Evolutionary conservation across 768 basidiomycete species (phyloP), one percentile per base, ranked within the genome.

Genomic region (Suillus paluster): DNA sequence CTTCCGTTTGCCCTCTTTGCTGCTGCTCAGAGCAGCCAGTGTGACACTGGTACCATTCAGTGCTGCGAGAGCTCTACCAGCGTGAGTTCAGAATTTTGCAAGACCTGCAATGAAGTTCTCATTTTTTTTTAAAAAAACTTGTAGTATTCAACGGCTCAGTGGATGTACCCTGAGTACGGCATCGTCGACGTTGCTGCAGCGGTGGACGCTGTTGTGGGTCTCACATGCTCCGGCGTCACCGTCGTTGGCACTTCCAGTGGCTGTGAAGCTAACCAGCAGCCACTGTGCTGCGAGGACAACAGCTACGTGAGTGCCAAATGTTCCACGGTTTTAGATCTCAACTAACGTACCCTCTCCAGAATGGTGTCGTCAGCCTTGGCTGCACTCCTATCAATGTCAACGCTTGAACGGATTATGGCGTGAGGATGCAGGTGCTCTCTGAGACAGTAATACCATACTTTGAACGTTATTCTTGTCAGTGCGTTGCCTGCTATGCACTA

Each of bases 221-320:
- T 58, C 14, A 17, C 23, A 4, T 58, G 57, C 57, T 48, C 57
- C 25, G 21, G 21, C 39, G 30, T 46, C 23, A 48, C 21, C 8
- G 57, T 23, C 6, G 41, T 58, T n/a, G 57, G 57, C 23, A 33
- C 41, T 46, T 21, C 21, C 7, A 4, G 4, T 14, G 57, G 57
- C 38, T 42, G 57, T 19, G n/a, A 8, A 6, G 21, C 39, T 6
- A 58, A 58, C 57, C 57, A 58, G 33, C 42, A 58, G 23, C 57
- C 57, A 9, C 38, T 58, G 11, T 58, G 57, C 57, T 58, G 57
- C 39, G 25, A 38, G 27, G 38, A 58, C 57, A 58, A 58, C 41
- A 6, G 4, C 21, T 58, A 41, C 42, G 57, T 58, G 11, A 58
- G 57, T 30, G 21, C 15, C 11, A 21, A 0, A 23, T 36, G 23